Conservation (phyloP, 148 eudicot genomes). For the Talinum fruticosum region DNA sequence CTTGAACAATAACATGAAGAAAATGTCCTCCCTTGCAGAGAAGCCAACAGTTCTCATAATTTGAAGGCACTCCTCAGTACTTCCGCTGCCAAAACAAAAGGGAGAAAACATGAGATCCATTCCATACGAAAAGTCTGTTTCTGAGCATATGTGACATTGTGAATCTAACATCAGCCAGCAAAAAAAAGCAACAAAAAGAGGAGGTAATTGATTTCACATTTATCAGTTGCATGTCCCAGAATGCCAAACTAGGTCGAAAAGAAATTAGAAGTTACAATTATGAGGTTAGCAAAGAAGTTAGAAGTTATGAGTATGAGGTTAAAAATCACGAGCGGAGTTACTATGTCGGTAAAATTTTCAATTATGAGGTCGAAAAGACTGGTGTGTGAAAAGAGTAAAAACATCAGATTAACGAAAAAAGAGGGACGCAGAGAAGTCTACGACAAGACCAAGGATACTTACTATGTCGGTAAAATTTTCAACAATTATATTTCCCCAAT, state of each 20-base stretch:
- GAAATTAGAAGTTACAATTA: no score
- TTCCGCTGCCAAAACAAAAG: slow-evolving; percentile 4
- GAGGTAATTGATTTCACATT: not conserved
- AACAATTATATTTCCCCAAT: no score
- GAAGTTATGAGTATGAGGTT: no score
- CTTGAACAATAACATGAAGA: not conserved
- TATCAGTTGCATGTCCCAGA: not conserved
- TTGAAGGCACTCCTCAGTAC: not conserved
- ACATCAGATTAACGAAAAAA: no score
- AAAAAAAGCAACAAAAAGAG: not conserved
- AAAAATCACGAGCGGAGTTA: no score
- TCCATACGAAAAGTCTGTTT: not conserved
- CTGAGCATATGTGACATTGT: not conserved
- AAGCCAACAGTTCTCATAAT: not conserved
- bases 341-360: no score
- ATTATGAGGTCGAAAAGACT: no score
- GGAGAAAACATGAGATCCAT: not conserved
- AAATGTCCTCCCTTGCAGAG: not conserved
- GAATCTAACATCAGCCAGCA: not conserved
- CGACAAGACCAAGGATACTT: no score
- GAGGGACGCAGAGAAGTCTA: no score
- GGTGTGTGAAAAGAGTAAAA: no score
- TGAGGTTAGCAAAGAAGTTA: no score
- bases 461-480: no score
- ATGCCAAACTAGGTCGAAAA: not conserved